These are phyloP conservation scores for Boletus tylopilopsis DNA, from an alignment of 768 basidiomycete species.

Conservation along the genomic window DNA sequence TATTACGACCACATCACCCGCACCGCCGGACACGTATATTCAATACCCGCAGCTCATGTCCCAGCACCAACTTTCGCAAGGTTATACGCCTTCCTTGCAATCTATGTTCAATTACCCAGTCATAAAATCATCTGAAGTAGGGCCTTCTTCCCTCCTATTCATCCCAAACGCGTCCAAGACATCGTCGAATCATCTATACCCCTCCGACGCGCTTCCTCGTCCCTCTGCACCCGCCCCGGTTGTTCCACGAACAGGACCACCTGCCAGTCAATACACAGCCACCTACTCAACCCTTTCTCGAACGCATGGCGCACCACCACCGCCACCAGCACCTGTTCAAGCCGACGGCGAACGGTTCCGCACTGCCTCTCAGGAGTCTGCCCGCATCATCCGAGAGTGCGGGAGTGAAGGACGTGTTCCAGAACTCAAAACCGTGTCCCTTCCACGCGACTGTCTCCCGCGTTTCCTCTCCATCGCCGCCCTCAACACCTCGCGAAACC, in stretches of 20 bases:
- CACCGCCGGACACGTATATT: conserved; percentile 44
- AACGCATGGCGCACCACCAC: conserved; percentile 19
- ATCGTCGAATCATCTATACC: conserved; percentile 26
- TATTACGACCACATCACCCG: conserved; percentile 68
- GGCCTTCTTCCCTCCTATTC: conserved; percentile 45
- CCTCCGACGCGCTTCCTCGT: conserved; percentile 33
- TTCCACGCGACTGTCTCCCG: conserved; percentile 71
- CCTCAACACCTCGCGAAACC: conserved; percentile 71
- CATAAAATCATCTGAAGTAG: conserved; percentile 32
- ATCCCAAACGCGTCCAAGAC: conserved; percentile 31
- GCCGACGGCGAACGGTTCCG: conserved; percentile 26
- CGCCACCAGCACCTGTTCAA: conserved; percentile 21
- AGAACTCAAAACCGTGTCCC: conserved; percentile 57
- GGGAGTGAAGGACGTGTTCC: conserved; percentile 30
- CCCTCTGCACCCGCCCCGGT: conserved; percentile 27
- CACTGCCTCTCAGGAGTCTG: conserved; percentile 33
- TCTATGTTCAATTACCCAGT: conserved; percentile 60
- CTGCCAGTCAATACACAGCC: conserved; percentile 15
- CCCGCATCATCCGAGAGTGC: conserved; percentile 32
- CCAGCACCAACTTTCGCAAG: conserved; percentile 71
- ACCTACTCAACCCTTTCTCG: conserved; percentile 28
- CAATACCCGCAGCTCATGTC: conserved; percentile 76
- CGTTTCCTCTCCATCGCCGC: conserved; percentile 76
- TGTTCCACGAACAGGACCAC: conserved; percentile 3
- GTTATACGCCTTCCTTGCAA: conserved; percentile 71